Base-by-base conservation (phyloP, 2,329 filamentous ascomycete species). In the Fusarium sp. region DNA sequence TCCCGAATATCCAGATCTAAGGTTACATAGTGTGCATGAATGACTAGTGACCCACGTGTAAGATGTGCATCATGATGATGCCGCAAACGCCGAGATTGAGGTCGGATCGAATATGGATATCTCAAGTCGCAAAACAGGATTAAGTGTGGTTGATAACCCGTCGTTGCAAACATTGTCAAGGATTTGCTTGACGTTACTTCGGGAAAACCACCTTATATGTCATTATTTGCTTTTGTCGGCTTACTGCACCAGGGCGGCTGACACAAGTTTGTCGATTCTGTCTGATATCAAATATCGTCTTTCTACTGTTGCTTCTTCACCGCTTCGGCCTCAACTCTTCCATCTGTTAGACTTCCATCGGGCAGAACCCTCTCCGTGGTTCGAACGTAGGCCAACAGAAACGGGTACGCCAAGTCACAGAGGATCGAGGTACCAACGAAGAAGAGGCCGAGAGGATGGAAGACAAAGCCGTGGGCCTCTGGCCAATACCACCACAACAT, bases 401-500 rank as follows among this genome's bases (percentile, higher is more conserved):
- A 79, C 0, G 82, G 80, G 56, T 86, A 85, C 3, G 77, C 68
- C 14, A 82, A 35, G 64, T 86, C 84, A 47, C 79, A 82, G 17
- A 79, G 44, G 3, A 82, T 54, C 15, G 78, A 78, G 0, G 79
- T 78, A 1, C 76, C 79, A 62, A 78, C 77, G 15, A 85, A 69
- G 57, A 84, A 80, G 6, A 83, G 44, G 1, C 78, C 79, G 6
- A 83, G 72, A 0, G 81, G 82, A 32, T 79, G 79, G 48, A 78
- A 74, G 30, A 82, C 79, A 68, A 83, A 86, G 13, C 78, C 79
- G 68, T 85, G 81, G 2, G 82, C 81, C 56, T 85, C 84, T 4
- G 82, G 82, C 84, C 84, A 85, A 66, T 79, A 79, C 75, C 80
- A 83, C 82, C 82, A 84, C n/a, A 82, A 72, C 43, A 83, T 65